A percentile compares a stretch with the other conserved stretches of the same genome.
These are phyloP conservation scores for Polychaeton citri DNA, from an alignment of 2,329 filamentous ascomycete genomes.

Conservation along the genomic window DNA sequence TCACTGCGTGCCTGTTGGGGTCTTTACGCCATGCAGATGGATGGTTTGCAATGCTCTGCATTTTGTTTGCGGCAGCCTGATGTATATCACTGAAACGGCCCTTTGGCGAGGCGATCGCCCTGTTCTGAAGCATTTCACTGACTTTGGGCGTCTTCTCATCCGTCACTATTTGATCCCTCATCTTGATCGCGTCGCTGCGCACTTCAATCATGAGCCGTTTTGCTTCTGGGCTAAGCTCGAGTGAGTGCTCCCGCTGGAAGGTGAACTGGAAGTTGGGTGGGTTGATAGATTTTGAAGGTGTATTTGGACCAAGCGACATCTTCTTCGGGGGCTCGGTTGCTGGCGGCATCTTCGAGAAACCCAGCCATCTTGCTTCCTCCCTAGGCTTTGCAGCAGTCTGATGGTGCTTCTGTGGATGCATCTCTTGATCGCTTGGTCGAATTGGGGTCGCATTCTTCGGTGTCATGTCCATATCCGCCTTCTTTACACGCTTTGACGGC, in stretches of 20 bases:
- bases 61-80: constrained; percentile 84
- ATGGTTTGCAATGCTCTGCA: constrained; percentile 89
- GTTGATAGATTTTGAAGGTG: constrained; percentile 22
- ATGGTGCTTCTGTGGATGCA: constrained; percentile 81
- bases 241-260: constrained; percentile 41
- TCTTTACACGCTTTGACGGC: constrained; percentile 9
- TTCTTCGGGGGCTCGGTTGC: constrained; percentile 38
- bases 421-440: constrained; percentile 64
- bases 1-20: constrained; percentile 3
- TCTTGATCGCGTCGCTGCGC: constrained; percentile 55
- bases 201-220: constrained; percentile 51
- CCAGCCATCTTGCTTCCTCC: constrained; percentile 68
- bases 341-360: constrained; percentile 65
- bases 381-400: constrained; percentile 59
- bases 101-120: constrained; percentile 70
- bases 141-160: constrained; percentile 36
- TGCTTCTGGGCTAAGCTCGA: constrained; percentile 47
- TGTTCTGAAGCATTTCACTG: constrained; percentile 30
- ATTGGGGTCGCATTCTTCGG: constrained; percentile 52
- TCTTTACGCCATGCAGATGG: constrained; percentile 61
- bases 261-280: constrained; percentile 55
- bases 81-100: constrained; percentile 78
- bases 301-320: constrained; percentile 18
- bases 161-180: constrained; percentile 56
- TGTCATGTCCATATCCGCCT: constrained; percentile 29